These are phyloP conservation scores for Chlorencoelia australis DNA, from an alignment of 2,329 filamentous ascomycete genomes.

Conservation along the genomic window DNA sequence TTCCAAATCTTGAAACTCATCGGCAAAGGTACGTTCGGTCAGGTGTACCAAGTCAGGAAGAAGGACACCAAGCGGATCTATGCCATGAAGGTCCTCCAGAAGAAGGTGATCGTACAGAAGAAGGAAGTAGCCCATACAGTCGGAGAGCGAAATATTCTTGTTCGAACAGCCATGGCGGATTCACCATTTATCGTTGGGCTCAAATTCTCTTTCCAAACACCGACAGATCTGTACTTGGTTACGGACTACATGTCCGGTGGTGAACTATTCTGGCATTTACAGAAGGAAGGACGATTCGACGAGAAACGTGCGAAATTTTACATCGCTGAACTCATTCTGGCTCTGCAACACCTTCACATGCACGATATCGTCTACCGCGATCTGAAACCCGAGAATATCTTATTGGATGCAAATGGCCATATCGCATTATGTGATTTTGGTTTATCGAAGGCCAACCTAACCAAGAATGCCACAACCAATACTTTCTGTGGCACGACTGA, in stretches of 20 bases:
- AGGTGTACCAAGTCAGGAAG: conserved; percentile 97
- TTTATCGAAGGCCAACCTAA: conserved; percentile 91
- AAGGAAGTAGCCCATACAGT: conserved; percentile 98
- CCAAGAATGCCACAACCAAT: conserved; percentile 95
- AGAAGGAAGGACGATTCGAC: conserved; percentile 92
- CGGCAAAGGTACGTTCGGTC: conserved; percentile 95
- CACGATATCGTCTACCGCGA: conserved; percentile 98
- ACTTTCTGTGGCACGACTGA: conserved; percentile 98
- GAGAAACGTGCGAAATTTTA: conserved; percentile 97
- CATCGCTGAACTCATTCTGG: conserved; percentile 92
- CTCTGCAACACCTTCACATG: conserved; percentile 88
- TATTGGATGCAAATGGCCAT: conserved; percentile 93
- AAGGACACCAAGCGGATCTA: conserved; percentile 94
- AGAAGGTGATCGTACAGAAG: conserved; percentile 99
- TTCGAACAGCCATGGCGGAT: conserved; percentile 88
- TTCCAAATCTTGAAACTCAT: conserved; percentile 95
- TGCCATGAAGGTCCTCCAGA: conserved; percentile 97
- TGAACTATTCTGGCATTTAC: conserved; percentile 96
- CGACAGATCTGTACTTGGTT: conserved; percentile 93
- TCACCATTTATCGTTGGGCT: conserved; percentile 96
- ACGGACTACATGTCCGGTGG: conserved; percentile 99
- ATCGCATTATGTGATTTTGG: conserved; percentile 98
- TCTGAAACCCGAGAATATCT: conserved; percentile 93
- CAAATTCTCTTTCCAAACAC: conserved; percentile 98
- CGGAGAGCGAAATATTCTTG: conserved; percentile 92